Percentiles rank a stretch among this genome's conserved stretches.
These are phyloP conservation scores for Wallacemonas rigidus DNA, from an alignment of 208 protist genomes.

Conservation along the genomic window DNA sequence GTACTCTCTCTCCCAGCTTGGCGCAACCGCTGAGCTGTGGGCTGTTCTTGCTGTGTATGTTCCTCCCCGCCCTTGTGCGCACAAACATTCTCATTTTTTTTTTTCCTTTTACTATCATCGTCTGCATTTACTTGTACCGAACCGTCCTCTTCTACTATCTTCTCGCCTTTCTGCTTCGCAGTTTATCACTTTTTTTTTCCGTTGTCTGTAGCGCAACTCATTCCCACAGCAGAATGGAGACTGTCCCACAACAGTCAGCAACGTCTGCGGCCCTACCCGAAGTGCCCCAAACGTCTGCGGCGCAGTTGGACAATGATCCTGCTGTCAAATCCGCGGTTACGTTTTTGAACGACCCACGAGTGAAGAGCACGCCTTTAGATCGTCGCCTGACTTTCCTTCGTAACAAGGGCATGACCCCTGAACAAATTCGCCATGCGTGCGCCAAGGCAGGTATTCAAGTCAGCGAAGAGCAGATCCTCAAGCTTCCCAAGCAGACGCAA, in stretches of 20 bases:
- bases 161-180: not conserved
- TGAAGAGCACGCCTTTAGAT: conserved; percentile 46
- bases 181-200: not conserved
- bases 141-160: too few species aligned
- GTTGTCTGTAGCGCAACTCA: not conserved
- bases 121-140: conserved; percentile 1
- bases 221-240: not conserved
- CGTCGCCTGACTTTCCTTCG: conserved; percentile 79
- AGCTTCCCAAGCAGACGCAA: not conserved
- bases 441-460: conserved; percentile 46
- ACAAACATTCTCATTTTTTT: not conserved
- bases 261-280: conserved; percentile 20
- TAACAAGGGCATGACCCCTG: conserved; percentile 61
- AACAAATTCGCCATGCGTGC: conserved; percentile 75
- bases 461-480: conserved; percentile 48
- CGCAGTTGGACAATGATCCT: conserved; percentile 28
- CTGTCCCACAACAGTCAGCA: not conserved
- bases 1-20: too few species aligned
- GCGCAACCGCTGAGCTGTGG: too few species aligned
- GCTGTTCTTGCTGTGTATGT: too few species aligned
- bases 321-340: conserved; percentile 46
- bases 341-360: conserved; percentile 74
- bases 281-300: conserved; percentile 18
- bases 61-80: too few species aligned
- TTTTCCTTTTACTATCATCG: conserved; percentile 10